Evolutionary conservation across 2,329 filamentous ascomycete genomes (phyloP).

Genomic region (Colletotrichum sp.): DNA sequence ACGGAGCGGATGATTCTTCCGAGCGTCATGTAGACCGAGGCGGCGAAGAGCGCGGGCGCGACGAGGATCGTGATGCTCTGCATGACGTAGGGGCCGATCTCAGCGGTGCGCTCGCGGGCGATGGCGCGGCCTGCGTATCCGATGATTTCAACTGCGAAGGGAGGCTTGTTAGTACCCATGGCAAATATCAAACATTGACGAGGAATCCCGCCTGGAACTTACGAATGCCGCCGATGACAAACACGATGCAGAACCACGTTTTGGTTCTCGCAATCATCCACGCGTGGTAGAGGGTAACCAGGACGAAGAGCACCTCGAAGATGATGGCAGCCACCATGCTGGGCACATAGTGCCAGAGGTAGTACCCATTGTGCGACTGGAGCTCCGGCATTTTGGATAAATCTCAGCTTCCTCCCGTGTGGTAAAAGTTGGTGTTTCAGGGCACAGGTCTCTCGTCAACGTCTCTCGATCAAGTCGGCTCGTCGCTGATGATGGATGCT

Average conservation of each 20-base stretch:
- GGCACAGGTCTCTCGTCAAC: background rate
- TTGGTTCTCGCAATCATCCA: slow-evolving; percentile 47
- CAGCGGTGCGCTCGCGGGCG: slow-evolving; percentile 31
- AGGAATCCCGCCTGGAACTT: slow-evolving; percentile 28
- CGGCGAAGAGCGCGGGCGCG: slow-evolving; percentile 53
- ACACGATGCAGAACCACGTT: slow-evolving; percentile 57
- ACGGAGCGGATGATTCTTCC: slow-evolving; percentile 46
- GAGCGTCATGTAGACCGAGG: slow-evolving; percentile 56
- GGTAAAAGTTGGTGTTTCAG: background rate
- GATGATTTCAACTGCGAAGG: slow-evolving; percentile 46
- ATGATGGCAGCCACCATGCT: slow-evolving; percentile 47
- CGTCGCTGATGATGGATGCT: background rate
- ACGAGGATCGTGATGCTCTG: slow-evolving; percentile 50
- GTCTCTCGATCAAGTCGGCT: background rate
- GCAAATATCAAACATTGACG: background rate
- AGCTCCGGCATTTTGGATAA: slow-evolving; percentile 31
- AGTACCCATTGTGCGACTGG: slow-evolving; percentile 34
- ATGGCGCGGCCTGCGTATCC: slow-evolving; percentile 42
- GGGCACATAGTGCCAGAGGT: slow-evolving; percentile 42
- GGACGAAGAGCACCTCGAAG: slow-evolving; percentile 46
- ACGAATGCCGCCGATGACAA: slow-evolving; percentile 53
- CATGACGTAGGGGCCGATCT: slow-evolving; percentile 42
- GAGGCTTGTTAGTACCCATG: background rate
- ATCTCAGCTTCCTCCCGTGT: background rate
- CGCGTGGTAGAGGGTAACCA: slow-evolving; percentile 41